These are phyloP conservation scores for Thermoascus crustaceus DNA, from an alignment of 2,329 filamentous ascomycete species.

Conservation along the genomic window DNA sequence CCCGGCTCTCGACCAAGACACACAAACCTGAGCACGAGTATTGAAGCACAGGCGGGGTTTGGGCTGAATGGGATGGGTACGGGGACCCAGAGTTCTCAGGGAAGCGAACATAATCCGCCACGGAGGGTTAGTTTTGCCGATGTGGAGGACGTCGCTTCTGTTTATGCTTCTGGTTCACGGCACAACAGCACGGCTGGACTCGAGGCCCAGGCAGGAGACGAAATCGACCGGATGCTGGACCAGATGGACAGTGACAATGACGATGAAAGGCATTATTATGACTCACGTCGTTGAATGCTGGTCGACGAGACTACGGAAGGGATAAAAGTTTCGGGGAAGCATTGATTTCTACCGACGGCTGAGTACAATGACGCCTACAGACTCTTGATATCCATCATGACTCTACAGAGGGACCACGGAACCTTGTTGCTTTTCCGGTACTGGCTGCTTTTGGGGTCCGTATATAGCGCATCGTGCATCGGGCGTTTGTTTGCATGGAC, in stretches of 20 bases:
- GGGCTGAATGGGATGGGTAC: constrained; percentile 7
- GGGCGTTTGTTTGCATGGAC: no score
- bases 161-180: background rate
- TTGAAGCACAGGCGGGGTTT: constrained; percentile 17
- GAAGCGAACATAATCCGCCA: constrained; percentile 4
- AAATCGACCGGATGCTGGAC: constrained; percentile 34
- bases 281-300: no score
- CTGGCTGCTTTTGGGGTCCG: no score
- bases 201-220: constrained; percentile 29
- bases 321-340: no score
- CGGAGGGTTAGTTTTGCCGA: background rate
- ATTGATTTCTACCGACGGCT: no score
- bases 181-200: no score
- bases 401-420: no score
- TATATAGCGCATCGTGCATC: no score
- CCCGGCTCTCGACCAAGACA: constrained; percentile 25
- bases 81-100: constrained; percentile 14
- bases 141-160: background rate
- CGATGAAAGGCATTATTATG: constrained; percentile 22
- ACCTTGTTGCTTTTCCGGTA: no score
- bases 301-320: no score
- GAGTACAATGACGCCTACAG: no score
- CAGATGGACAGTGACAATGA: constrained; percentile 34
- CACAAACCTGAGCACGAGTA: constrained; percentile 14
- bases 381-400: no score